Evolutionary conservation across 1,139 yeast species (phyloP).

Genomic region (Yamadazyma diospyri): DNA sequence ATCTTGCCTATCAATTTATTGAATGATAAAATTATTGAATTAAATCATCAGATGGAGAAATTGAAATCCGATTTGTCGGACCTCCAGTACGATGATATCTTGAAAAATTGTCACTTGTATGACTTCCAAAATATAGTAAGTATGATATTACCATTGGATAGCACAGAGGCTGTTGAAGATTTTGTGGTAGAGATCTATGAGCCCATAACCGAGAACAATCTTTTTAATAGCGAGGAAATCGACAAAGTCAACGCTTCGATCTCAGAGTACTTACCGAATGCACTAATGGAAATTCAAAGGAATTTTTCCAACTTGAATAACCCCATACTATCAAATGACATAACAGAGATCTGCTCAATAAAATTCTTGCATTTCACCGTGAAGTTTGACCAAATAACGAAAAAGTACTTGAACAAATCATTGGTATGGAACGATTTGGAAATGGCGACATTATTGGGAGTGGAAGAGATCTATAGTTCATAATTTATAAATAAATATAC

Average conservation of each 20-base stretch:
- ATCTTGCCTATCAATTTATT: slow-evolving; percentile 45
- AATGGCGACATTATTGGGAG: slow-evolving; percentile 63
- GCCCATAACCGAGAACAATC: slow-evolving; percentile 60
- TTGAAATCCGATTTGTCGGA: slow-evolving; percentile 35
- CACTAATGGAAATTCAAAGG: slow-evolving; percentile 59
- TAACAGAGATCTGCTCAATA: slow-evolving; percentile 46
- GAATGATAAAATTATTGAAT: slow-evolving; percentile 35
- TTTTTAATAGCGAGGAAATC: slow-evolving; percentile 47
- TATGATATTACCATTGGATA: slow-evolving; percentile 62
- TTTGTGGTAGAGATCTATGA: slow-evolving; percentile 56
- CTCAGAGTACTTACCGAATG: slow-evolving; percentile 53
- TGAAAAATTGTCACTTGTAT: slow-evolving; percentile 48
- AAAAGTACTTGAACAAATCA: slow-evolving; percentile 37
- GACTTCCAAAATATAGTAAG: slow-evolving; percentile 61
- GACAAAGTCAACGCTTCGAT: slow-evolving; percentile 39
- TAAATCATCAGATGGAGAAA: slow-evolving; percentile 32
- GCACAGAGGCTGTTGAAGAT: slow-evolving; percentile 42
- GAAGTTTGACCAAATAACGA: slow-evolving; percentile 39
- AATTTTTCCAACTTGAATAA: slow-evolving; percentile 57
- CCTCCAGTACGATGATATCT: slow-evolving; percentile 40
- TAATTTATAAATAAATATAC: slow-evolving; percentile 1
- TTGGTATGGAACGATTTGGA: slow-evolving; percentile 56
- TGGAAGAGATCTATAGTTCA: slow-evolving; percentile 26
- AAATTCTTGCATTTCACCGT: slow-evolving; percentile 52
- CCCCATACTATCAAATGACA: slow-evolving; percentile 56